Evolutionary conservation across 2,329 filamentous ascomycete genomes (phyloP), one percentile per base, ranked within the genome.

Genomic region (Hymenoscyphus linearis): DNA sequence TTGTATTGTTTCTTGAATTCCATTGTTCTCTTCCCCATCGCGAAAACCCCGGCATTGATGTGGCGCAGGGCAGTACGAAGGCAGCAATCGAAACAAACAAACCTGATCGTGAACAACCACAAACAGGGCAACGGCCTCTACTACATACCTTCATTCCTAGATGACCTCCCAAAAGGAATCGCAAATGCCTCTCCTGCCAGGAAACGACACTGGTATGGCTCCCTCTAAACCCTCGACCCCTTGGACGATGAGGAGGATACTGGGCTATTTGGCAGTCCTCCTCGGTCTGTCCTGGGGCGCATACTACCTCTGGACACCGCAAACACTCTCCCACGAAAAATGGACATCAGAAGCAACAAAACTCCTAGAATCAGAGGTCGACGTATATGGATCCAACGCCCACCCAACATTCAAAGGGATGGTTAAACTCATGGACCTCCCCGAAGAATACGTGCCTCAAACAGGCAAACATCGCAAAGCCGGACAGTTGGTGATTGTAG

Each of bases 401-500:
- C 67, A 61, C 18, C 66, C 65, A 14, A 61, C 57, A 0, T 66
- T 69, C 44, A 66, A 64, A 31, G 66, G 71, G 36, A 62, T 69
- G 62, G 69, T 68, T n/a, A 65, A 70, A 35, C 44, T 73, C 1
- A 62, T 67, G 57, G 68, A 72, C 44, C 64, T 73, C 2, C 67
- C 70, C 14, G 50, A 67, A 2, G 61, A 67, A 14, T 69, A 64
- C 52, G 53, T 73, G 1, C 72, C 72, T 1, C 57, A 70, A 31
- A 71, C 67, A 1, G 70, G 71, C 2, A 76, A 76, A 3, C 53
- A 68, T 27, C 61, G 72, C 22, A 76, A 77, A 40, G 69, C 76
- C 25, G 84, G 82, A 59, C 80, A 92, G 18, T 77, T 99, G 26
- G 79, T 98, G 36, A 80, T 98, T 63, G 80, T 98, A 36, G 93